A percentile compares a stretch with the other conserved stretches of the same genome.
These are phyloP conservation scores for Globomyces sp. DNA, from an alignment of 371 early-diverging fungal species.

Conservation along the genomic window DNA sequence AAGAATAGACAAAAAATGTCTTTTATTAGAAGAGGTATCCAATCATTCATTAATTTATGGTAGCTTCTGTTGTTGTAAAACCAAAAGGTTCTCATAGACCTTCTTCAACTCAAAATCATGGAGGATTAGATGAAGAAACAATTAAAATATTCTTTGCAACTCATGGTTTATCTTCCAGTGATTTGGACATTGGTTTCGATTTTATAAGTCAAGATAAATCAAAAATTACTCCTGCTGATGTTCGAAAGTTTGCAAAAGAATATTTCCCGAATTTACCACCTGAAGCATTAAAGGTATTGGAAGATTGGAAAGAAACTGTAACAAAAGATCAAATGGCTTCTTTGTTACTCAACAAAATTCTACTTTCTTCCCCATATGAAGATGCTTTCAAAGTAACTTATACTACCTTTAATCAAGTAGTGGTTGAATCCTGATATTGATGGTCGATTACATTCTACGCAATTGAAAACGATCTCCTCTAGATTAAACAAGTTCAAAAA, in stretches of 20 bases:
- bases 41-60: too few species aligned
- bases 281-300: slow-evolving; percentile 7
- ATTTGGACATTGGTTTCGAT: slow-evolving; percentile 10
- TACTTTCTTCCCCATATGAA: slow-evolving; percentile 15
- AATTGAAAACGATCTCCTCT: not conserved
- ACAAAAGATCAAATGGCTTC: slow-evolving; percentile 12
- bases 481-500: slow-evolving; percentile 6
- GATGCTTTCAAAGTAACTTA: slow-evolving; percentile 7
- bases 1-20: too few species aligned
- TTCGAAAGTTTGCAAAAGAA: slow-evolving; percentile 8
- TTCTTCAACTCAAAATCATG: too few species aligned
- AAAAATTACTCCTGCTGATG: slow-evolving; percentile 7
- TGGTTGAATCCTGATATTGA: not conserved
- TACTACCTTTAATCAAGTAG: not conserved
- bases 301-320: slow-evolving; percentile 10
- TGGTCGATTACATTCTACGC: slow-evolving; percentile 7
- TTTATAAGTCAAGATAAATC: slow-evolving; percentile 1
- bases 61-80: too few species aligned
- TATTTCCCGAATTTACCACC: slow-evolving; percentile 5
- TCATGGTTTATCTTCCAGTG: not conserved
- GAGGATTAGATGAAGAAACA: slow-evolving; percentile 10
- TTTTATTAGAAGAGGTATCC: too few species aligned
- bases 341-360: slow-evolving; percentile 10
- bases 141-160: slow-evolving; percentile 13
- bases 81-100: too few species aligned